These are phyloP conservation scores for Globisporangium echinulatum DNA, from an alignment of 352 stramenopile genomes.

Conservation along the genomic window DNA sequence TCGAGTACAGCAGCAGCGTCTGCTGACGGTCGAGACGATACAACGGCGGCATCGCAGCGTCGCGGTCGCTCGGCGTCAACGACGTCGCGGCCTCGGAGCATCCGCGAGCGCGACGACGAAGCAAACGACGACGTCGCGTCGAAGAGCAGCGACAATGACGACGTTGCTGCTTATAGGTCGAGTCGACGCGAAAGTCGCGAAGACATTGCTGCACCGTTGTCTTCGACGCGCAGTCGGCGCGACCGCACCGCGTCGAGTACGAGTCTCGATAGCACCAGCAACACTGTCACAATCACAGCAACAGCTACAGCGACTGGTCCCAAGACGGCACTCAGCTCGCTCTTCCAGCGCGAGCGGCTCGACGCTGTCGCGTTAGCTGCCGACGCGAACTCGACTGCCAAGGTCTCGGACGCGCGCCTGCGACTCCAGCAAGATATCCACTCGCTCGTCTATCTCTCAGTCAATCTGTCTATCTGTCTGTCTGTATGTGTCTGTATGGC, in stretches of 20 bases:
- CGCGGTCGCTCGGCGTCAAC: slow-evolving; percentile 4
- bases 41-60: not conserved
- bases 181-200: too few relatives aligned
- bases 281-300: slow-evolving; percentile 1
- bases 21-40: not conserved
- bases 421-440: slow-evolving; percentile 58
- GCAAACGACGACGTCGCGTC: slow-evolving; percentile 7
- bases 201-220: too few relatives aligned
- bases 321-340: slow-evolving; percentile 20
- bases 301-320: not conserved
- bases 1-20: slow-evolving; percentile 1
- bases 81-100: slow-evolving; percentile 18
- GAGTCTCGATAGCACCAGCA: slow-evolving; percentile 5
- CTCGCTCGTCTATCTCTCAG: not conserved
- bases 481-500: too few relatives aligned
- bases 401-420: slow-evolving; percentile 51
- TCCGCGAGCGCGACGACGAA: slow-evolving; percentile 27
- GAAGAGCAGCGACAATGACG: not conserved
- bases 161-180: too few relatives aligned
- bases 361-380: slow-evolving; percentile 13
- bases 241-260: not conserved
- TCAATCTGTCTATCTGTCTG: not conserved
- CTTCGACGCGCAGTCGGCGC: too few relatives aligned
- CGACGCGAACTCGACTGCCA: slow-evolving; percentile 15
- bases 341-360: slow-evolving; percentile 26